A percentile compares a stretch with the other conserved stretches of the same genome.
These are phyloP conservation scores for Tulasnella sp. DNA, from an alignment of 768 basidiomycete species.

Conservation along the genomic window DNA sequence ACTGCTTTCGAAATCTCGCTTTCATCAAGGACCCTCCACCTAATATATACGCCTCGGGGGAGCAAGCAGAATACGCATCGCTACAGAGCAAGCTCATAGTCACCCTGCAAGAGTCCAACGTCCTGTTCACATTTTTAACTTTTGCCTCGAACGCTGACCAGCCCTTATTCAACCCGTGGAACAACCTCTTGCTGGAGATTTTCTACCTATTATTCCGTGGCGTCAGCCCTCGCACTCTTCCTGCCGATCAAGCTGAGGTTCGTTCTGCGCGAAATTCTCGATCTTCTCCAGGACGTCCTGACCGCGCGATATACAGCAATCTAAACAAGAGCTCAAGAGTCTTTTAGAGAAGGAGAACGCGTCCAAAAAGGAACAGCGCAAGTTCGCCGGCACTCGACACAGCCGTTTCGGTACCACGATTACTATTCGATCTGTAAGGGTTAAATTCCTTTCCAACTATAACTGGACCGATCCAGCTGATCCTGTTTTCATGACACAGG, in stretches of 20 bases:
- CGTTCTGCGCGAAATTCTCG: slow-evolving; percentile 33
- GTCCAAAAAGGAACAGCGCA: slow-evolving; percentile 53
- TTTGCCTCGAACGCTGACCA: slow-evolving; percentile 79
- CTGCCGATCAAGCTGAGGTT: slow-evolving; percentile 48
- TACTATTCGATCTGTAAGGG: slow-evolving; percentile 56
- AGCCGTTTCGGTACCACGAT: slow-evolving; percentile 97
- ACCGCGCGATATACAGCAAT: slow-evolving; percentile 28
- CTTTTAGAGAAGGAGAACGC: slow-evolving; percentile 76
- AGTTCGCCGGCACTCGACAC: slow-evolving; percentile 70
- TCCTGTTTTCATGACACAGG: slow-evolving; percentile 34
- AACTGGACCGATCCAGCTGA: background rate
- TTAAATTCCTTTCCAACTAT: background rate
- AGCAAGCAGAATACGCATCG: slow-evolving; percentile 71
- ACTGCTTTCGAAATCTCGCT: slow-evolving; percentile 88
- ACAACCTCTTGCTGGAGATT: slow-evolving; percentile 88
- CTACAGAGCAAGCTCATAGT: slow-evolving; percentile 68
- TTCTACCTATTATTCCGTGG: slow-evolving; percentile 86
- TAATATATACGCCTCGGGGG: slow-evolving; percentile 66
- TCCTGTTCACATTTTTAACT: slow-evolving; percentile 75
- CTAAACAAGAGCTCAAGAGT: slow-evolving; percentile 56
- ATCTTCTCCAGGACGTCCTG: background rate
- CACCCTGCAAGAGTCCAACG: slow-evolving; percentile 64
- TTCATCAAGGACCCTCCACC: slow-evolving; percentile 84
- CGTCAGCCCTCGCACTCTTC: slow-evolving; percentile 57
- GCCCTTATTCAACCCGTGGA: slow-evolving; percentile 78